phyloP scores from a whole-genome alignment of 169 alveolate genomes.

The Plasmodium sp. region DNA sequence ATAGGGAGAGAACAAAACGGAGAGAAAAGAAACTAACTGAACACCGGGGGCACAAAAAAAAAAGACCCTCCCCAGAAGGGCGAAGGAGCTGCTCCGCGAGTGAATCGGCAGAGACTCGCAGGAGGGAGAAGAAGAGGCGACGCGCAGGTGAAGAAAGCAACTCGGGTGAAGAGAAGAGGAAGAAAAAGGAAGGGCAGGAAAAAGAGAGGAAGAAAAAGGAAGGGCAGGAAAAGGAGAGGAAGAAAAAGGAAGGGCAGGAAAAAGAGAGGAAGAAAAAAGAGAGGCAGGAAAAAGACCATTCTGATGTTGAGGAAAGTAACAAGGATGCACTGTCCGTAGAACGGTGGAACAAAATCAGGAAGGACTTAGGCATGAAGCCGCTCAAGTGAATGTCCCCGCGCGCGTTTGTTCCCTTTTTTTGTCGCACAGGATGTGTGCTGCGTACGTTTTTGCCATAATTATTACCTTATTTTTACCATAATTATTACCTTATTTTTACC shows the following conservation, averaged over 20 bases:
- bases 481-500: no score
- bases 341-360: slow-evolving; percentile 83
- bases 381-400: slow-evolving; percentile 48
- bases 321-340: slow-evolving; percentile 82
- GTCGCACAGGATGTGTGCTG: not conserved
- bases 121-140: not conserved
- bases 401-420: not conserved
- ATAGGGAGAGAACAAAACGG: not conserved
- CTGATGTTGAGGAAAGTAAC: slow-evolving; percentile 18
- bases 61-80: slow-evolving; percentile 2
- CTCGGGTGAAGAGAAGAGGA: slow-evolving; percentile 1
- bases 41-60: not conserved
- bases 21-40: not conserved
- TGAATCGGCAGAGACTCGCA: not conserved
- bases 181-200: not conserved
- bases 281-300: not conserved
- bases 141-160: not conserved
- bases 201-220: not conserved
- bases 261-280: not conserved
- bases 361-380: slow-evolving; percentile 86
- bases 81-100: slow-evolving; percentile 22
- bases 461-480: no score
- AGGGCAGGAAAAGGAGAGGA: not conserved
- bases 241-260: not conserved
- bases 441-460: no score